Base-by-base conservation (phyloP, 73 alveolate genomes). In the Stentor coeruleus region DNA sequence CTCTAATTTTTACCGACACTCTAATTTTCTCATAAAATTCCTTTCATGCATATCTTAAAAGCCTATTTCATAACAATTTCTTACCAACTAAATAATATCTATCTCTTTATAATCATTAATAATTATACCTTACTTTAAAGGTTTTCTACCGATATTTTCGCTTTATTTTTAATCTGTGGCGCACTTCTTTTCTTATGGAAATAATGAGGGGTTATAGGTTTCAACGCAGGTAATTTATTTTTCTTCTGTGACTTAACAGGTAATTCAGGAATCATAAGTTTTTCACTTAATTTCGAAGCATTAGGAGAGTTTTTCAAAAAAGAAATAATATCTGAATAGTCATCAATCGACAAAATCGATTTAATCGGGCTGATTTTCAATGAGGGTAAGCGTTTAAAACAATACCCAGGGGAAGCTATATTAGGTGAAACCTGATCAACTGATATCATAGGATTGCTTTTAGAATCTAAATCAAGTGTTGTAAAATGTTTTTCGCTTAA, bases 281-380 rank as follows among this genome's bases (percentile, higher is more conserved):
- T 49, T 6, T 49, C 28, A 20, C 66, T 49, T 20, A 20, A 11
- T 20, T 11, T 20, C 20, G 66, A 49, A 49, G 28, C 66, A 20
- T 49, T 6, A 49, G 66, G 66, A 49, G 66, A 49, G 66, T 49
- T 49, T 20, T 49, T 49, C 66, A 49, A 20, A 20, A 49, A 49
- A 20, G 66, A 49, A 49, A 49, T 6, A 20, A 49, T 49, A 20
- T 49, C 66, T 6, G 66, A 49, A 20, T 49, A 49, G 66, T 49
- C 66, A 49, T 49, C 66, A 20, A 20, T 20, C 20, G 66, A 49
- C 20, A 49, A 20, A 20, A 49, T 49, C 20, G 66, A 49, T 49
- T 49, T 49, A 49, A 49, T 49, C 66, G 66, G 66, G 20, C 66
- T 49, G 66, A 49, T 49, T 49, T 49, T 49, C 20, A 49, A 49